These are phyloP conservation scores for Apiospora hydei DNA, from an alignment of 2,329 filamentous ascomycete species.

Conservation along the genomic window DNA sequence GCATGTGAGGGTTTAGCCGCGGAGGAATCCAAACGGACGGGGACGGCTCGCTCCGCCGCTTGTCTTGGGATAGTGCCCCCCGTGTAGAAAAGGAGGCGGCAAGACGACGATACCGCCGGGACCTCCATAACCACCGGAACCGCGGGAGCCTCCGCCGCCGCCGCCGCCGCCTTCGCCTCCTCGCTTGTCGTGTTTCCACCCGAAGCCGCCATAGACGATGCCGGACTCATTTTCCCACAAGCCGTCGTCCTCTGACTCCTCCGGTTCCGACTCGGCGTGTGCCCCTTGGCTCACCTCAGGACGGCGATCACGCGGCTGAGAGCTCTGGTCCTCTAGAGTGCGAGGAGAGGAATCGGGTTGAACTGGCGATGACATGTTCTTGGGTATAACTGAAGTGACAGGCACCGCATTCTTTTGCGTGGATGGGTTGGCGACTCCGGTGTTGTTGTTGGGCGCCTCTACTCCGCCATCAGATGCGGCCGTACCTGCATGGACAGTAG, in stretches of 20 bases:
- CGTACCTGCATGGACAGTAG: neutral
- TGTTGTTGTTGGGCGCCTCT: neutral
- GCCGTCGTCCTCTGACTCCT: neutral
- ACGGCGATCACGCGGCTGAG: neutral
- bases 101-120: neutral
- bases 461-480: neutral
- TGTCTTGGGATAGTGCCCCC: neutral
- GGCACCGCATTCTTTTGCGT: neutral
- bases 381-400: neutral
- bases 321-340: neutral
- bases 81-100: neutral
- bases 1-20: neutral
- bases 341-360: neutral
- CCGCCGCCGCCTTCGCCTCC: neutral
- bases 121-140: neutral
- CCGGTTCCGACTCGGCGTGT: neutral
- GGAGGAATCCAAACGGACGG: neutral
- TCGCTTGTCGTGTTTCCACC: slow-evolving; percentile 4
- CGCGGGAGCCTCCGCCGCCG: neutral
- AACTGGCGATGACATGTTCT: neutral
- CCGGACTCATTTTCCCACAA: neutral
- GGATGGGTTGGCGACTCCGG: neutral
- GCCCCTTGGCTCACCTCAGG: neutral
- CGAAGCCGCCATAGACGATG: slow-evolving; percentile 6
- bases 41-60: neutral